Evolutionary conservation across 495 filamentous ascomycete species (phyloP), one percentile per base, ranked within the genome.

Genomic region (Corynascus novoguineensis): DNA sequence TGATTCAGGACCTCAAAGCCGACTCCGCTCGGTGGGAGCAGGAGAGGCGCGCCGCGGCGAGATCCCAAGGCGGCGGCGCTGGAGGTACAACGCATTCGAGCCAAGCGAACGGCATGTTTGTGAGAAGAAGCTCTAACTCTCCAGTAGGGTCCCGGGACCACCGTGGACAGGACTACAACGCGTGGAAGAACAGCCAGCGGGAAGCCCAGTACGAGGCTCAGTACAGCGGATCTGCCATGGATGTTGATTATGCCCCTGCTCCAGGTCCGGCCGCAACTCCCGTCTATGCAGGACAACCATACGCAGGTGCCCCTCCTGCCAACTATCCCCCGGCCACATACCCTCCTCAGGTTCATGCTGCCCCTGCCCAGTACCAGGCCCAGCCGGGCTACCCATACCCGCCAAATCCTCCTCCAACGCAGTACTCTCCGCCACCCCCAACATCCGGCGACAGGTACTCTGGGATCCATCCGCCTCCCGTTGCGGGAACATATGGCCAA

Each of bases 1-100:
- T 92, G 89, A 90, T 92, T 64, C 79, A 84, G 73, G 90, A 95
- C 76, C 72, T 95, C 57, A 90, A 89, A 68, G 77, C 80, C 67
- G 89, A 93, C 72, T 92, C 90, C 24, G 78, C 77, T 64, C 82
- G 87, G 66, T 95, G 88, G 89, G 83, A 87, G 70, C 78, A 82
- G 65, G 87, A 90, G 77, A 82, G 71, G 67, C 78, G 74, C 72
- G 78, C 78, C 37, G 61, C 68, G 28, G 57, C 68, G 22, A 52
- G 66, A 53, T 57, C 70, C 71, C 70, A 75, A 58, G 73, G 69
- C 62, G 75, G 72, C 58, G 68, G 74, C 62, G 65, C 71, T 66
- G 75, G 80, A 81, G 81, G 80, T 83, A 83, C 67, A 72, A 71
- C 72, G 65, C 72, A 77, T 71, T 75, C 74, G 66, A 75, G 75